phyloP scores from a whole-genome alignment of 352 stramenopile species.

The Phytophthora quininea region DNA sequence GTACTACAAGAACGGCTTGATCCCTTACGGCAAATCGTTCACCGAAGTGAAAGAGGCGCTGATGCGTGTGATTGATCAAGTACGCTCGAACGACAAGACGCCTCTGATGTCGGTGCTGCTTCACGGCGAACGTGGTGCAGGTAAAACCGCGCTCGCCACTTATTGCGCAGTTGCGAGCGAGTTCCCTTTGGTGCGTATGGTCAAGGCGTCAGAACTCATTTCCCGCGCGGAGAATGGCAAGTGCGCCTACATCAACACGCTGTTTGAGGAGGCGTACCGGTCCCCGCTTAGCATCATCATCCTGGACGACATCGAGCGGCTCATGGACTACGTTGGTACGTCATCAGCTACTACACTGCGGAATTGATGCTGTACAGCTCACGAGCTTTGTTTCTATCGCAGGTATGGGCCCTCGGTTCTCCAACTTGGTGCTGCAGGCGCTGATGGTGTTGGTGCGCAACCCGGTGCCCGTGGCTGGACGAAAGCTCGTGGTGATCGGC shows the following conservation, averaged over 20 bases:
- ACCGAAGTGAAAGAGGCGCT: slow-evolving; percentile 93
- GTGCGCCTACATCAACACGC: slow-evolving; percentile 93
- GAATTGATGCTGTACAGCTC: background rate
- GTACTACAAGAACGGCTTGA: slow-evolving; percentile 97
- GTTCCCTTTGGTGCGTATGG: slow-evolving; percentile 98
- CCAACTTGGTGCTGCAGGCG: slow-evolving; percentile 98
- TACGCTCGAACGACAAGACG: slow-evolving; percentile 93
- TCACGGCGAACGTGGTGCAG: slow-evolving; percentile 91
- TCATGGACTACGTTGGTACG: slow-evolving; percentile 96
- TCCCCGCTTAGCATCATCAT: slow-evolving; percentile 98
- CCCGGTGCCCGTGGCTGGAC: slow-evolving; percentile 90
- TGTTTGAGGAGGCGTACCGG: slow-evolving; percentile 98
- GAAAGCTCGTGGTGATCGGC: slow-evolving; percentile 96
- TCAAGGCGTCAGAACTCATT: slow-evolving; percentile 98
- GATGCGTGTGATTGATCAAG: slow-evolving; percentile 94
- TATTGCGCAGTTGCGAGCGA: slow-evolving; percentile 96
- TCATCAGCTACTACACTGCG: slow-evolving; percentile 8
- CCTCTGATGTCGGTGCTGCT: slow-evolving; percentile 97
- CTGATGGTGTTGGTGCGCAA: slow-evolving; percentile 99
- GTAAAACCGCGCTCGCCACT: slow-evolving; percentile 98
- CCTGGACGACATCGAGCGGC: slow-evolving; percentile 99
- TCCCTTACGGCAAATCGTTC: slow-evolving; percentile 95
- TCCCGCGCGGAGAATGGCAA: slow-evolving; percentile 94
- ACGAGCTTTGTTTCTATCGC: slow-evolving; percentile 11
- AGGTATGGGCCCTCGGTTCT: slow-evolving; percentile 97